Conservation (phyloP, 148 eudicot genomes). For the Salicornia ramosissima region DNA sequence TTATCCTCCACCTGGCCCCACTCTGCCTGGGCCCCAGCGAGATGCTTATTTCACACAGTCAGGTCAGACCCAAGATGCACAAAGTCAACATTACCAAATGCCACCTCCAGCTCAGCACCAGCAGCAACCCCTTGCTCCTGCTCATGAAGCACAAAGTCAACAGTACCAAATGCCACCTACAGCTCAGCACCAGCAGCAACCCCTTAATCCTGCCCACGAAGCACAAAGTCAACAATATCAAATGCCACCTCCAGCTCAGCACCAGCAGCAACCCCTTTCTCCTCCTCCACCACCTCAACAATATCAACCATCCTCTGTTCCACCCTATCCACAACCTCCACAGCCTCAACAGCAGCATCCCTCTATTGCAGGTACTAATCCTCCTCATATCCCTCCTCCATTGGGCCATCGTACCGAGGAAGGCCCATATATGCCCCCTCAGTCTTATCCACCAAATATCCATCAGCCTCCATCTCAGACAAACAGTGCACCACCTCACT, state of each 20-base stretch:
- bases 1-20: conserved; percentile 41
- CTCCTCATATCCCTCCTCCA: conserved; percentile 36
- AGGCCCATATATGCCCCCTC: conserved; percentile 42
- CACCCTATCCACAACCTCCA: no score
- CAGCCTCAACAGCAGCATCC: conserved; percentile 50
- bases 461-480: conserved; percentile 41
- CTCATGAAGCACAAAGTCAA: no score
- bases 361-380: conserved; percentile 32
- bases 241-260: conserved; percentile 50
- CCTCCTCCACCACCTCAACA: conserved; percentile 45
- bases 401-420: conserved; percentile 56
- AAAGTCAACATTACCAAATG: conserved; percentile 55
- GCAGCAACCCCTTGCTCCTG: no score
- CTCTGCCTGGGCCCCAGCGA: conserved; percentile 41
- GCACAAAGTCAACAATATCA: conserved; percentile 52
- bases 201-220: conserved; percentile 27
- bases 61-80: conserved; percentile 41
- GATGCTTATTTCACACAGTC: conserved; percentile 52
- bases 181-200: no score
- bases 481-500: conserved; percentile 36
- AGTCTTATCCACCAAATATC: conserved; percentile 37
- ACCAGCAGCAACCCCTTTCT: conserved; percentile 33
- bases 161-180: no score
- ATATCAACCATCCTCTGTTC: no score
- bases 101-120: conserved; percentile 48